phyloP scores from a whole-genome alignment of 345 rosid genomes.

The Pistacia integerrima region DNA sequence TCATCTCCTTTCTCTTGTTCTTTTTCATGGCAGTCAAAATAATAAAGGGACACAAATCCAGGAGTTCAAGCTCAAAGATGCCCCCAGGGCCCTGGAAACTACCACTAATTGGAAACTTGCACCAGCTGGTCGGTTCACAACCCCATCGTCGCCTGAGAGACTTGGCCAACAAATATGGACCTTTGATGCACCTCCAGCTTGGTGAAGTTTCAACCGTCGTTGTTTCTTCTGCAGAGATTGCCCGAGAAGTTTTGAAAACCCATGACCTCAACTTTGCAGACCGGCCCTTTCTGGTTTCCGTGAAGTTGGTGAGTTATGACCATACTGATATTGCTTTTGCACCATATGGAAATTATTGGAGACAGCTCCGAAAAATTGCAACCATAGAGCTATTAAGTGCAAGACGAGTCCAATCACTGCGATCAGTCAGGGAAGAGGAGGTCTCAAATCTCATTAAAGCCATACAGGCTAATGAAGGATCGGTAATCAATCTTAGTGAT shows the following conservation, averaged over 20 bases:
- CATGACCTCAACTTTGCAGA: slow-evolving; percentile 34
- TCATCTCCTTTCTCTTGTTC: too few relatives aligned
- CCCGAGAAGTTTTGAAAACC: slow-evolving; percentile 28
- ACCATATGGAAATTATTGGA: slow-evolving; percentile 33
- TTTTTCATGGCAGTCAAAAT: slow-evolving; percentile 22
- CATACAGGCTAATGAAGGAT: too few relatives aligned
- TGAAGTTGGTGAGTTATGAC: slow-evolving; percentile 21
- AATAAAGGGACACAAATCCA: too few relatives aligned
- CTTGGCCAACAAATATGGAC: slow-evolving; percentile 29
- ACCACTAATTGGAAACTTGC: slow-evolving; percentile 3
- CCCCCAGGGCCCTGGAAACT: slow-evolving; percentile 41
- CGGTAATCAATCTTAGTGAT: too few relatives aligned
- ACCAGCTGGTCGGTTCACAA: slow-evolving; percentile 12
- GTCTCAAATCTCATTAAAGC: too few relatives aligned
- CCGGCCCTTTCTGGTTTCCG: slow-evolving; percentile 25
- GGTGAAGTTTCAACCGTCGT: slow-evolving; percentile 35
- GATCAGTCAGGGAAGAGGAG: too few relatives aligned
- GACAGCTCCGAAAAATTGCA: too few relatives aligned
- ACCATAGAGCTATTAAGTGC: too few relatives aligned
- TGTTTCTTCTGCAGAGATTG: slow-evolving; percentile 33
- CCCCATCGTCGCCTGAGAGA: slow-evolving; percentile 34
- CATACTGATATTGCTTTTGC: slow-evolving; percentile 32
- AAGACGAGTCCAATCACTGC: too few relatives aligned
- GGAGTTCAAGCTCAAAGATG: not conserved
- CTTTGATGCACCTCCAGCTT: slow-evolving; percentile 35